A percentile compares a stretch with the other conserved stretches of the same genome.
phyloP scores from a whole-genome alignment of 2,329 filamentous ascomycete genomes.

The Botrytis sinoallii region DNA sequence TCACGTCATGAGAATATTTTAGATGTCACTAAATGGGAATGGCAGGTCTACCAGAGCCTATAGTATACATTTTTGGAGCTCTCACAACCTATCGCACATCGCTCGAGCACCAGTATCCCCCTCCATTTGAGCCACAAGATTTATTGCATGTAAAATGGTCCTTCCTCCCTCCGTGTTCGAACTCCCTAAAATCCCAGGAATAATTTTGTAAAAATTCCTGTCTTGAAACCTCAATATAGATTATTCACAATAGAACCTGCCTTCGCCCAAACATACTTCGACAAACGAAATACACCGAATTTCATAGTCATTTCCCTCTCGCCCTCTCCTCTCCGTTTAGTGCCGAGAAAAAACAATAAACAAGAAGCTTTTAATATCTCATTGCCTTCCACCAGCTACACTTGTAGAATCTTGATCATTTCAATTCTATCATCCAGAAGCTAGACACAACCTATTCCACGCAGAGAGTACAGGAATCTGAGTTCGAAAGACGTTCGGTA shows the following conservation, averaged over 20 bases:
- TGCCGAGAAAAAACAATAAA: not conserved
- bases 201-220: not conserved
- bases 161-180: not conserved
- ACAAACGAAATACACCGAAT: not conserved
- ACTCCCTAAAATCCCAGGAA: not conserved
- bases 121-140: not conserved
- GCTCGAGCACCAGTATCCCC: not conserved
- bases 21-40: too few species aligned
- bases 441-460: not conserved
- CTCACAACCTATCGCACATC: too few species aligned
- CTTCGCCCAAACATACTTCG: not conserved
- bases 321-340: fast-evolving
- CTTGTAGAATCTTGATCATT: not conserved
- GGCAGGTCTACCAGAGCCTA: too few species aligned
- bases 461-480: not conserved
- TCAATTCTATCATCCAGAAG: not conserved
- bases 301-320: not conserved
- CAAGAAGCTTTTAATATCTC: too few species aligned
- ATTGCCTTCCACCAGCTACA: not conserved
- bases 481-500: not conserved
- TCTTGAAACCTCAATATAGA: not conserved
- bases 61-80: too few species aligned
- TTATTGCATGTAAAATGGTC: not conserved
- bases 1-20: too few species aligned
- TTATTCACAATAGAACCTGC: too few species aligned